These are phyloP conservation scores for Fusarium oxysporum DNA, from an alignment of 2,329 filamentous ascomycete species.

Conservation along the genomic window DNA sequence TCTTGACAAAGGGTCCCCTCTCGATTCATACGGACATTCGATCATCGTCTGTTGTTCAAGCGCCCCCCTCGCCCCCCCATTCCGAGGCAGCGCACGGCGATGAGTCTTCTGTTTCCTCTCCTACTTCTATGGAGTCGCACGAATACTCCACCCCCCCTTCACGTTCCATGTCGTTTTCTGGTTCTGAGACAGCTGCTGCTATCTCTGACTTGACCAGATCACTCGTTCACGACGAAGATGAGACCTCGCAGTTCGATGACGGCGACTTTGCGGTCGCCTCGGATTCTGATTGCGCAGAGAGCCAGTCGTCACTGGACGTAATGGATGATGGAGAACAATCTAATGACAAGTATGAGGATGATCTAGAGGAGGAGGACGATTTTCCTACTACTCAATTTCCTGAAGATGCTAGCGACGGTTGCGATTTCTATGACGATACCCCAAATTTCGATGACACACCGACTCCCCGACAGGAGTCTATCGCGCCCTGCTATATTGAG, in stretches of 20 bases:
- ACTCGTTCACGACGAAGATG: conserved; percentile 54
- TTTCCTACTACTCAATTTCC: conserved; percentile 55
- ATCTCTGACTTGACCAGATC: conserved; percentile 47
- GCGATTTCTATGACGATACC: conserved; percentile 51
- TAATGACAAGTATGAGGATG: conserved; percentile 49
- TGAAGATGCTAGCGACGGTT: conserved; percentile 53
- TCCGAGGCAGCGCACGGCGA: conserved; percentile 62
- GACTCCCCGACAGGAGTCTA: conserved; percentile 55
- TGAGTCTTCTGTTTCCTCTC: conserved; percentile 55
- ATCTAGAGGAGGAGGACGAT: conserved; percentile 50
- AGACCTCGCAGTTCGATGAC: conserved; percentile 60
- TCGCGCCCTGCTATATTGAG: conserved; percentile 53
- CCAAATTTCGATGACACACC: conserved; percentile 59
- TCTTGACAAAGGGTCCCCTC: conserved; percentile 60
- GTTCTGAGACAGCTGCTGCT: conserved; percentile 59
- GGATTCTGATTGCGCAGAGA: conserved; percentile 59
- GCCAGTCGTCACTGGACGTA: conserved; percentile 49
- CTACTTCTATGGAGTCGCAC: conserved; percentile 49
- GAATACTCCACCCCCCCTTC: conserved; percentile 56
- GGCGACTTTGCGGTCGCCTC: conserved; percentile 58
- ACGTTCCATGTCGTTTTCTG: conserved; percentile 65
- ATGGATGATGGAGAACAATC: conserved; percentile 47
- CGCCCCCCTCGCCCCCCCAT: conserved; percentile 56
- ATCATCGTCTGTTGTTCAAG: conserved; percentile 36
- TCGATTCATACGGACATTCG: conserved; percentile 44